These are phyloP conservation scores for Trebouxia sp. DNA, from an alignment of 139 green algal species.

Conservation along the genomic window DNA sequence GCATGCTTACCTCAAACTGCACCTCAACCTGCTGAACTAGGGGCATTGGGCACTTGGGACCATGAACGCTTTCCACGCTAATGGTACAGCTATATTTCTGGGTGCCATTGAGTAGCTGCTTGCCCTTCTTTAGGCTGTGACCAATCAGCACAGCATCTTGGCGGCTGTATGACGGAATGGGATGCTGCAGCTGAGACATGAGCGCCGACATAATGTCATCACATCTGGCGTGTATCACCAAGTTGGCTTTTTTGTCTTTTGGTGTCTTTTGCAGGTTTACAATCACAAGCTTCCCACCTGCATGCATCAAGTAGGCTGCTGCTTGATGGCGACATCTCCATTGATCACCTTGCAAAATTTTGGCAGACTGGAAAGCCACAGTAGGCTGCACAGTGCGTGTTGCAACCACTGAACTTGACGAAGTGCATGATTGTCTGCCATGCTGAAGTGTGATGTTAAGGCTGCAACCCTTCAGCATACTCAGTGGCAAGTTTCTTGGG, in stretches of 20 bases:
- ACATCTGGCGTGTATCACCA: slow-evolving; percentile 25
- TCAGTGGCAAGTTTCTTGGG: background rate
- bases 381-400: no score
- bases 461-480: no score
- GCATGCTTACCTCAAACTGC: background rate
- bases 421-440: no score
- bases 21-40: slow-evolving; percentile 49
- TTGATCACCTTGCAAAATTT: no score
- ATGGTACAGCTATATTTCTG: slow-evolving; percentile 26
- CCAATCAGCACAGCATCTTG: background rate
- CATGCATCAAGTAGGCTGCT: background rate
- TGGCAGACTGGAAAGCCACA: no score
- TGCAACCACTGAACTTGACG: no score
- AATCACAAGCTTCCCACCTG: slow-evolving; percentile 81
- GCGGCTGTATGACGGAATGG: slow-evolving; percentile 13
- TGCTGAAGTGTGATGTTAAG: background rate
- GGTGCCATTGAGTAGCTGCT: background rate
- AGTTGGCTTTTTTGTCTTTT: slow-evolving; percentile 51
- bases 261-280: slow-evolving; percentile 88
- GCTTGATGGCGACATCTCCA: no score
- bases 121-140: background rate
- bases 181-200: background rate
- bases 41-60: slow-evolving; percentile 53
- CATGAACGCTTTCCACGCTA: slow-evolving; percentile 53
- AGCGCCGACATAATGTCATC: slow-evolving; percentile 31